Evolutionary conservation across 208 protist species (phyloP), one percentile per base, ranked within the genome.

Genomic region (Leishmania major): DNA sequence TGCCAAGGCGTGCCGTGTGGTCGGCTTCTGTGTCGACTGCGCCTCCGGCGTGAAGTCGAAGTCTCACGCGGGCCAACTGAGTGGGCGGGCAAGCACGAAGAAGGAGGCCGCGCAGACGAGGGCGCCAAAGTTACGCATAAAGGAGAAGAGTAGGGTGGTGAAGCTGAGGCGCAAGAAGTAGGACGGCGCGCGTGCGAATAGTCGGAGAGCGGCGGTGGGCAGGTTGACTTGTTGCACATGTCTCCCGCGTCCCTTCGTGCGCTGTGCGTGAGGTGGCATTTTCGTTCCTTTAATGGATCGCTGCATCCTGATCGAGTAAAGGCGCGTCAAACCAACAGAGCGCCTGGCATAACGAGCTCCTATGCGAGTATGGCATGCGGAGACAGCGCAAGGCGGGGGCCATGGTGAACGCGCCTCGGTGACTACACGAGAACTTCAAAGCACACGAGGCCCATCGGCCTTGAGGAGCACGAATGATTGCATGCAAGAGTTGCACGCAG

Each of bases 21-120:
- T 98, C 15, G 95, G 95, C 69, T 98, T 96, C 85, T 98, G 95
- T 80, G 86, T 95, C 3, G 88, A 93, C 78, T 98, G 95, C 78
- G 92, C 89, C 4, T 91, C 89, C 25, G 92, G 94, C 55, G 89
- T 83, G 76, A 91, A 91, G 87, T 88, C 91, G 1, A 91, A 89
- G 78, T 77, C 71, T 55, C 94, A 96, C 87, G 87, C 77, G 40
- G 89, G 89, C 45, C 81, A 87, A 31, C 80, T 90, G 49, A 94
- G 95, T 91, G 84, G 85, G 25, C 91, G 91, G 35, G 71, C 76
- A 47, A 86, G 78, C 75, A 75, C 76, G n/a, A 91, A 91, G 69
- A 91, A 91, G 77, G 69, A 77, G 43, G 60, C 87, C 0, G 25
- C 73, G n/a, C 49, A 79, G 4, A 47, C 62, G 10, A 47, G 47